phyloP scores from a whole-genome alignment of 106 monocot genomes.

The Triglochin maritima region DNA sequence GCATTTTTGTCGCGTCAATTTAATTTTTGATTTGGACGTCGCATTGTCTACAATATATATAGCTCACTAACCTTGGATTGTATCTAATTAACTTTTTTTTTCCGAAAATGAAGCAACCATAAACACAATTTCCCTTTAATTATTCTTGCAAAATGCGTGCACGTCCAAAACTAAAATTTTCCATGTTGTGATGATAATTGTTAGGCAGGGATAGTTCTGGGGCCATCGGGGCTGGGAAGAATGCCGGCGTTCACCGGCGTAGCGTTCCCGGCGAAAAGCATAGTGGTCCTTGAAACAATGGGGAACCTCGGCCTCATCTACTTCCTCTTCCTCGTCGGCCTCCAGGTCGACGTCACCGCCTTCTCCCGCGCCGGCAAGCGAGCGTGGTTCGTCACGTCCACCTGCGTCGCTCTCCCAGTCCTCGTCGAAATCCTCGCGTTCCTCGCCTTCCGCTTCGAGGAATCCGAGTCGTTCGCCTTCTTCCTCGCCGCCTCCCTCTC shows the following conservation, averaged over 20 bases:
- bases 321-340: constrained; percentile 14
- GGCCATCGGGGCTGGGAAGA: constrained; percentile 2
- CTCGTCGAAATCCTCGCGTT: constrained; percentile 1
- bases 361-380: not conserved
- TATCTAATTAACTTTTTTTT: too few relatives aligned
- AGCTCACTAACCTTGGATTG: too few relatives aligned
- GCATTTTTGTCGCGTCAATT: too few relatives aligned
- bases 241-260: constrained; percentile 4
- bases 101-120: too few relatives aligned
- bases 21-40: too few relatives aligned
- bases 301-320: constrained; percentile 7
- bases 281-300: constrained; percentile 14
- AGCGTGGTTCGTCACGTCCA: constrained; percentile 6
- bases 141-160: too few relatives aligned
- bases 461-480: constrained; percentile 2
- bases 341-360: constrained; percentile 5
- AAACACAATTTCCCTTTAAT: too few relatives aligned
- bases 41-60: too few relatives aligned
- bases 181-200: too few relatives aligned
- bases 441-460: not conserved
- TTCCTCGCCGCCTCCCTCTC: constrained; percentile 6
- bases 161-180: too few relatives aligned
- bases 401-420: constrained; percentile 3
- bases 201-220: constrained; percentile 4
- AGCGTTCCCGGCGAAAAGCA: constrained; percentile 10